Evolutionary conservation across 2,329 filamentous ascomycete species (phyloP).

Genomic region (Fonsecaea nubica): DNA sequence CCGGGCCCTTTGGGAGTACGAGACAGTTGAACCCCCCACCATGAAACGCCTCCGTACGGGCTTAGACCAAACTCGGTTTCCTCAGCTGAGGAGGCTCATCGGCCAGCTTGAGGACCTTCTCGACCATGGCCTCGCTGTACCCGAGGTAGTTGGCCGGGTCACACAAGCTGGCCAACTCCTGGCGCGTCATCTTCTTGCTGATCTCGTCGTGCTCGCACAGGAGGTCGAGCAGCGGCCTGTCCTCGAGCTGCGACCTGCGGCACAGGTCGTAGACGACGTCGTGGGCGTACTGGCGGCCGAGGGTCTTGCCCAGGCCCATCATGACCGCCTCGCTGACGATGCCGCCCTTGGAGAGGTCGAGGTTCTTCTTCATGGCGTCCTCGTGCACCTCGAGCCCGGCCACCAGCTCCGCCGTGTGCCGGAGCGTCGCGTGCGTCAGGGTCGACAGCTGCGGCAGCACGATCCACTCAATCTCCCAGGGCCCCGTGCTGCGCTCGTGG

Average conservation of each 20-base stretch:
- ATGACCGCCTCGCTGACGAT: slow-evolving; percentile 66
- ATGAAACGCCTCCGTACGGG: not conserved
- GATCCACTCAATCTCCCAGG: slow-evolving; percentile 67
- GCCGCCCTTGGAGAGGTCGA: slow-evolving; percentile 59
- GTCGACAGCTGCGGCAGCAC: slow-evolving; percentile 63
- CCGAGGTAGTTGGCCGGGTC: slow-evolving; percentile 61
- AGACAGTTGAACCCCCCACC: not conserved
- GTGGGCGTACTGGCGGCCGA: slow-evolving; percentile 62
- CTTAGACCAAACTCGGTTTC: slow-evolving; percentile 26
- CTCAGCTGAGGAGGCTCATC: slow-evolving; percentile 23
- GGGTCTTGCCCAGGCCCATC: slow-evolving; percentile 61
- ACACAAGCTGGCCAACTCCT: slow-evolving; percentile 60
- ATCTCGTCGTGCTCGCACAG: slow-evolving; percentile 52
- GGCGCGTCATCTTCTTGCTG: slow-evolving; percentile 52
- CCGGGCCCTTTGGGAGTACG: too few relatives aligned
- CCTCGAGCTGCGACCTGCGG: slow-evolving; percentile 54
- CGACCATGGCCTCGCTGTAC: slow-evolving; percentile 45
- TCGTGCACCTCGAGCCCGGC: slow-evolving; percentile 60
- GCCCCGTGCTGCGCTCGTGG: slow-evolving; percentile 64
- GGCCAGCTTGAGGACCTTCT: slow-evolving; percentile 42
- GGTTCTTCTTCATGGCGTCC: slow-evolving; percentile 58
- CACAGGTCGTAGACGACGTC: slow-evolving; percentile 65
- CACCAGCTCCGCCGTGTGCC: slow-evolving; percentile 62
- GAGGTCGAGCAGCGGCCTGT: slow-evolving; percentile 54
- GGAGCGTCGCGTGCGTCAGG: slow-evolving; percentile 59